Evolutionary conservation across 331 rosid species (phyloP).

Genomic region (Quercus tomentella): DNA sequence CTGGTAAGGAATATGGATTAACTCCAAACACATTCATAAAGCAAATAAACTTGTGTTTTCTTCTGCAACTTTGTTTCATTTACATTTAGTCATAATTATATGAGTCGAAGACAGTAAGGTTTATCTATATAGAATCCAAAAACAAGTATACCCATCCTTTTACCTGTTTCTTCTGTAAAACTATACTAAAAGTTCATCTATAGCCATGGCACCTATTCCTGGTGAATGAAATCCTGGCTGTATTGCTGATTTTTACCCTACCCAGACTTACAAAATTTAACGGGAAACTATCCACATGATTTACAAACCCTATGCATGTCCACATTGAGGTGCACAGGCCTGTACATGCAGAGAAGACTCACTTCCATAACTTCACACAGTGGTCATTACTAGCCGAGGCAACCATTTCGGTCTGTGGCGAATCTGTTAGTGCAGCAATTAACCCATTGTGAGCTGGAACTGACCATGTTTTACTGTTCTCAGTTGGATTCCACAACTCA

Average conservation of each 20-base stretch:
- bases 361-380: conserved; percentile 61
- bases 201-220: neutral
- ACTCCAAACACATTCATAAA: too few relatives aligned
- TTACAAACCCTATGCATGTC: neutral
- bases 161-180: neutral
- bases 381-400: conserved; percentile 66
- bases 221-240: neutral
- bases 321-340: neutral
- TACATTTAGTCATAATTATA: neutral
- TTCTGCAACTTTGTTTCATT: neutral
- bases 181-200: neutral
- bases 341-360: conserved; percentile 4
- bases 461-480: conserved; percentile 18
- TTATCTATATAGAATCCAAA: neutral
- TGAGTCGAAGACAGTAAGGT: neutral
- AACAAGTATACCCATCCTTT: neutral
- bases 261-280: conserved; percentile 4
- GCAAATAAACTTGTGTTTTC: neutral
- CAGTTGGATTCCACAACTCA: conserved; percentile 49
- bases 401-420: conserved; percentile 29
- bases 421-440: conserved; percentile 41
- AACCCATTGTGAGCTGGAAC: conserved; percentile 48
- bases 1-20: too few relatives aligned
- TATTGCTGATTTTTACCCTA: neutral
- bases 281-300: conserved; percentile 4